A percentile compares a stretch with the other conserved stretches of the same genome.
phyloP scores from a whole-genome alignment of 805 yeast species.

The Tetrapisispora phaffii region DNA sequence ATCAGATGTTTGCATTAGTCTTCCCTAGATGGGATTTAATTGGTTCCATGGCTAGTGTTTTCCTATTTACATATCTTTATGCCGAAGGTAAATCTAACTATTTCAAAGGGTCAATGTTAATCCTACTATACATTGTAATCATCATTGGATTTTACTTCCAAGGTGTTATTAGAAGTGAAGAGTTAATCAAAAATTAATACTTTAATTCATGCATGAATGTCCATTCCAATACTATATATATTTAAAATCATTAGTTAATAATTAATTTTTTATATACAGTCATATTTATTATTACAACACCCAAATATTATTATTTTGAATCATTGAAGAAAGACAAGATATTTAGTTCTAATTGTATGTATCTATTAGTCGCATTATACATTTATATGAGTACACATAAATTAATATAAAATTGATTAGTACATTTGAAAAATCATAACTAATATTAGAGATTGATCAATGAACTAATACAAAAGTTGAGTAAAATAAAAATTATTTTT shows the following conservation, averaged over 20 bases:
- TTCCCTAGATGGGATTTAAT: constrained; percentile 95
- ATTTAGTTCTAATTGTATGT: not conserved
- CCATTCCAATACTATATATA: no score
- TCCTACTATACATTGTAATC: constrained; percentile 66
- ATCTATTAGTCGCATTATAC: constrained; percentile 1
- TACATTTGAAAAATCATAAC: not conserved
- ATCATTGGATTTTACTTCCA: constrained; percentile 71
- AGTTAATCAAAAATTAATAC: not conserved
- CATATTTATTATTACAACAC: no score
- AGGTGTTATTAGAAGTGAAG: constrained; percentile 18
- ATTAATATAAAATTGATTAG: not conserved
- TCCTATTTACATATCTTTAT: constrained; percentile 82
- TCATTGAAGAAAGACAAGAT: not conserved
- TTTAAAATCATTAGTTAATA: not conserved
- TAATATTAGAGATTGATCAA: not conserved
- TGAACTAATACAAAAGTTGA: not conserved
- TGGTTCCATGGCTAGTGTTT: constrained; percentile 75
- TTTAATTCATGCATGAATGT: not conserved
- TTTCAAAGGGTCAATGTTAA: constrained; percentile 85
- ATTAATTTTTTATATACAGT: no score
- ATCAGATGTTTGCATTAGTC: constrained; percentile 60
- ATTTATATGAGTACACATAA: not conserved
- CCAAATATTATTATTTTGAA: no score
- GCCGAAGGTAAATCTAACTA: constrained; percentile 96
- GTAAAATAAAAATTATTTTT: not conserved